Conservation (phyloP, 2,329 filamentous ascomycete genomes). For the Blastomyces silverae region DNA sequence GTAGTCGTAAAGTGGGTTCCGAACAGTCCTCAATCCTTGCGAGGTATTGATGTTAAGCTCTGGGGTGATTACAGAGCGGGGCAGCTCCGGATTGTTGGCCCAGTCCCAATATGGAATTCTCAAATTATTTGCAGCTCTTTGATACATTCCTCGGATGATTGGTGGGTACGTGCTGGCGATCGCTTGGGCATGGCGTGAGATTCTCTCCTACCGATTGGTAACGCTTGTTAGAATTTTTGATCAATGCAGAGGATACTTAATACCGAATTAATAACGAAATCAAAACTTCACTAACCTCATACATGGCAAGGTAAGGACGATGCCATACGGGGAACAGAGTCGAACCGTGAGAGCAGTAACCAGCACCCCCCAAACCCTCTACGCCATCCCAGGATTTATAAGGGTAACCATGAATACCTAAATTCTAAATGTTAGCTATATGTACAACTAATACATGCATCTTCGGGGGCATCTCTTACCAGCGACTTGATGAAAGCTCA, state of each 20-base stretch:
- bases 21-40: constrained; percentile 33
- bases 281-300: constrained; percentile 41
- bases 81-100: constrained; percentile 34
- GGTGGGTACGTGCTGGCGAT: constrained; percentile 41
- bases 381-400: constrained; percentile 53
- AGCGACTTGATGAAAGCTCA: constrained; percentile 73
- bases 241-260: neutral
- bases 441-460: neutral
- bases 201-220: constrained; percentile 29
- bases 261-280: neutral
- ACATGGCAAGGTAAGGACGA: constrained; percentile 65
- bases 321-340: constrained; percentile 78
- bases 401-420: constrained; percentile 76
- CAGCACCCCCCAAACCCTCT: constrained; percentile 47
- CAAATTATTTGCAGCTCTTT: constrained; percentile 37
- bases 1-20: constrained; percentile 45
- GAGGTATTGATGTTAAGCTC: constrained; percentile 42
- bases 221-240: constrained; percentile 6
- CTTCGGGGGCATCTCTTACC: constrained; percentile 45
- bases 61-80: constrained; percentile 35
- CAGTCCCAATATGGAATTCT: constrained; percentile 48
- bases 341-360: constrained; percentile 72
- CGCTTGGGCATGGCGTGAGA: constrained; percentile 35
- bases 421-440: neutral
- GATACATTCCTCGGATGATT: constrained; percentile 45